Evolutionary conservation across 2,329 filamentous ascomycete genomes (phyloP), one percentile per base, ranked within the genome.

Genomic region (Calonectria multiphialidica): DNA sequence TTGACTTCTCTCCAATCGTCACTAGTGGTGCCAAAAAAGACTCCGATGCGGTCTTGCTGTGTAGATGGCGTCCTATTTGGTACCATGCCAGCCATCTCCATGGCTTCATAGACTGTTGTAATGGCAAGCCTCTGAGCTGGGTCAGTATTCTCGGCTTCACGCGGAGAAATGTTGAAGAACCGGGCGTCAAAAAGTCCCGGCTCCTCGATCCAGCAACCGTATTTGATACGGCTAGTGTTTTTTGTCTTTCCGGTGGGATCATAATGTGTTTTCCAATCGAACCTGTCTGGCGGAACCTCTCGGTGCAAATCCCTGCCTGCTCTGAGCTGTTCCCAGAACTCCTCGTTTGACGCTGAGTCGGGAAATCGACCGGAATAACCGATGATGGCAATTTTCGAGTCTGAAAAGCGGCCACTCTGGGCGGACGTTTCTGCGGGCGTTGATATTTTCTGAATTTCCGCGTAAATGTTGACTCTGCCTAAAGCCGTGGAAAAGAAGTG

Each of bases 161-260:
- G 89, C 1, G 94, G 93, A 42, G 93, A 95, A 88, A 96, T 95
- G 82, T 94, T 94, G 88, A 96, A 96, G 86, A 96, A 95, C 0
- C 90, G 87, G 1, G 93, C 90, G 78, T 96, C 94, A 76, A 96
- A 96, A 13, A 93, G 85, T 55, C 92, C 93, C 0, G 93, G 93
- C 64, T 94, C 88, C 42, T 94, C 89, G 67, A 95, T 83, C 75
- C 84, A 95, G 83, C 92, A 94, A 9, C 93, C 93, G 73, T 90
- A 94, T 15, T 90, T 91, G 2, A 92, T 93, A 75, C 92, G 89
- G 33, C 89, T 92, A 61, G 93, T 93, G 82, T 94, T 94, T 80
- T 90, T 91, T 44, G 86, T 87, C 79, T 93, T 93, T 7, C 92
- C 92, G 2, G 90, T 91, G 3, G 92, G 88, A 76, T 95, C 92